Base-by-base conservation (phyloP, 108 stramenopile genomes). In the Nitzschia sp. region DNA sequence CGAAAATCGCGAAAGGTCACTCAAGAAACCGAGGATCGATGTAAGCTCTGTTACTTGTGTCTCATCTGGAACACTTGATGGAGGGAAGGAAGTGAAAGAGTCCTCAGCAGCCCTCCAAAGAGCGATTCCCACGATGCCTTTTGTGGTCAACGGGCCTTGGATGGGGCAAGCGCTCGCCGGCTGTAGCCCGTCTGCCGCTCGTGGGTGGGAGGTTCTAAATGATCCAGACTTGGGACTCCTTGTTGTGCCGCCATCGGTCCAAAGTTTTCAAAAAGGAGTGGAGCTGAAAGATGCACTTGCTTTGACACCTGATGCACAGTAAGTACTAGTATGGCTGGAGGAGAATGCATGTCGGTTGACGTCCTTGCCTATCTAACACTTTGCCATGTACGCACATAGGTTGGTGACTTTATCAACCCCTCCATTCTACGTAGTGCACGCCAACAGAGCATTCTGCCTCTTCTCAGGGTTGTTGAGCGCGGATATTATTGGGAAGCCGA, bases 21-120 rank as follows among this genome's bases (percentile, higher is more conserved):
- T 21, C 13, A 57, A 33, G 56, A 72, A 73, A 22, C 35, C 54
- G 19, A 36, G 2, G 16, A 63, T 44, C 53, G 72, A 73, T 58
- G 2, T 59, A 5, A 73, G 72, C 33, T 53, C 50, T 21, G 72
- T 73, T 4, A 34, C 36, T 23, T 36, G 3, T 9, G 41, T 73
- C 50, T 19, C 16, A 5, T 5, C 66, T 45, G 29, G 46, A 30
- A 11, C 23, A 5, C 23, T 13, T 16, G 4, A 11, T 11, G 21
- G 5, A 21, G 48, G 19, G 15, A 50, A 26, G 9, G 23, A 52
- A 15, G 11, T 57, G 3, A 57, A 29, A 13, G 29, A 29, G 27
- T 4, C 28, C 5, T 25, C 22, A 57, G 5, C n/a, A 15, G 31
- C 56, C 3, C n/a, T 32, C 5, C 22, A 29, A 4, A n/a, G 6